Percentiles rank a stretch among this genome's conserved stretches.
phyloP scores from a whole-genome alignment of 1,284 basidiomycete species.

The Microbotryomycetes sp. region DNA sequence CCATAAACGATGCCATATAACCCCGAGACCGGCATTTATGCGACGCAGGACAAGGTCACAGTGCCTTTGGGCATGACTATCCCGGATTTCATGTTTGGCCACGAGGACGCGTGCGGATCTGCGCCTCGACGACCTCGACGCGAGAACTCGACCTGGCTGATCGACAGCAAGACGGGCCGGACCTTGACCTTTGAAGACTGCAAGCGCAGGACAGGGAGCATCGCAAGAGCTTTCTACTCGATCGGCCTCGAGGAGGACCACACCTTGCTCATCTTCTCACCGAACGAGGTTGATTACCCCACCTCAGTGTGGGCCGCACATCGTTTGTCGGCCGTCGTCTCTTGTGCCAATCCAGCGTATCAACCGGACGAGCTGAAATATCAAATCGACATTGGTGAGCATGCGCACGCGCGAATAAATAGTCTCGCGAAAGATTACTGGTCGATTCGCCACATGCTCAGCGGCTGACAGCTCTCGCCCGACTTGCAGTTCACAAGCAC shows the following conservation, averaged over 20 bases:
- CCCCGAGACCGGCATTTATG: constrained; percentile 15
- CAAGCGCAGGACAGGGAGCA: constrained; percentile 1
- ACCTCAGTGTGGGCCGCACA: constrained; percentile 66
- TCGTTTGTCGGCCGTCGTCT: constrained; percentile 61
- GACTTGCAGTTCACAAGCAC: constrained; percentile 49
- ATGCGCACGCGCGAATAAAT: too few relatives aligned
- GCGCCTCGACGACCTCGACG: background rate
- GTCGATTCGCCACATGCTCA: too few relatives aligned
- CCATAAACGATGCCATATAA: constrained; percentile 18
- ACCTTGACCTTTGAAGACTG: constrained; percentile 8
- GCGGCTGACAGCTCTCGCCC: background rate
- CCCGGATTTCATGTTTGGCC: background rate
- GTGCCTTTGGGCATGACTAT: constrained; percentile 3
- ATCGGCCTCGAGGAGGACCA: constrained; percentile 4
- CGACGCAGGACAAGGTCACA: background rate
- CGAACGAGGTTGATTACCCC: constrained; percentile 52
- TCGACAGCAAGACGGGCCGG: constrained; percentile 6
- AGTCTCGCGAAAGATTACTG: too few relatives aligned
- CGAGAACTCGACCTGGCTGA: constrained; percentile 12
- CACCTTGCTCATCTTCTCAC: constrained; percentile 9
- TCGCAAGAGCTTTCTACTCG: constrained; percentile 15
- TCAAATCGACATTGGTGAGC: constrained; percentile 29
- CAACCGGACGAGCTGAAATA: constrained; percentile 54
- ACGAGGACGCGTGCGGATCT: background rate
- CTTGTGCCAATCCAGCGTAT: constrained; percentile 65